Percentiles rank a stretch among this genome's conserved stretches.
These are phyloP conservation scores for Entomortierella lignicola DNA, from an alignment of 192 early-diverging fungal genomes.

Conservation along the genomic window DNA sequence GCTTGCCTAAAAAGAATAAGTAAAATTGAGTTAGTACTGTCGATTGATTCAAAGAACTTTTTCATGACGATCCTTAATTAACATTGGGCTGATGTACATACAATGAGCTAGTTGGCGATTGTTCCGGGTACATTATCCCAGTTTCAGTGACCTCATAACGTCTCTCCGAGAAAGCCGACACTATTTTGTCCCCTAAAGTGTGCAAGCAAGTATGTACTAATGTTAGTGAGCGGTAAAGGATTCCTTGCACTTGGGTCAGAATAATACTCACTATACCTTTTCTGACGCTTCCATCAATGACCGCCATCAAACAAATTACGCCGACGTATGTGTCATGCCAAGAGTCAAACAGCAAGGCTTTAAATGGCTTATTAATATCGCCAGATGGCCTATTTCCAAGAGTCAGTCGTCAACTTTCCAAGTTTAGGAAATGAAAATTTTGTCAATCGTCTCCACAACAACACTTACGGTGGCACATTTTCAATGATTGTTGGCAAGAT, in stretches of 20 bases:
- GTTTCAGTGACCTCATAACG: constrained; percentile 92
- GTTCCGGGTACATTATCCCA: constrained; percentile 96
- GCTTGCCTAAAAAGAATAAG: constrained; percentile 58
- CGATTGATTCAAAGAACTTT: too few species aligned
- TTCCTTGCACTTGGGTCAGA: too few species aligned
- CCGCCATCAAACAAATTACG: constrained; percentile 93
- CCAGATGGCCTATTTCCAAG: constrained; percentile 65
- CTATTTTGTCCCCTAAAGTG: constrained; percentile 78
- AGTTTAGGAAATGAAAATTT: not conserved
- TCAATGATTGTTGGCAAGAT: constrained; percentile 87
- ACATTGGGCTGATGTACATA: constrained; percentile 20
- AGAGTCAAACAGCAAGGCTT: constrained; percentile 93
- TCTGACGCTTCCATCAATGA: constrained; percentile 84
- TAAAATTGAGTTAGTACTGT: not conserved
- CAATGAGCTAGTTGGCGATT: constrained; percentile 70
- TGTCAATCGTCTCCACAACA: not conserved
- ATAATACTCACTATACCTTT: too few species aligned
- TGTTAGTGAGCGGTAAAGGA: too few species aligned
- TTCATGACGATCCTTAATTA: too few species aligned
- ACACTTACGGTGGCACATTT: constrained; percentile 71
- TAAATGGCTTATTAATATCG: constrained; percentile 74
- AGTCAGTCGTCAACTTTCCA: not conserved
- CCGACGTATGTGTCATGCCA: constrained; percentile 99
- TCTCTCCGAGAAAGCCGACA: constrained; percentile 78
- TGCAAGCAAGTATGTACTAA: not conserved